phyloP scores from a whole-genome alignment of 2,329 filamentous ascomycete genomes.

The Ceratocystiopsis minuta region DNA sequence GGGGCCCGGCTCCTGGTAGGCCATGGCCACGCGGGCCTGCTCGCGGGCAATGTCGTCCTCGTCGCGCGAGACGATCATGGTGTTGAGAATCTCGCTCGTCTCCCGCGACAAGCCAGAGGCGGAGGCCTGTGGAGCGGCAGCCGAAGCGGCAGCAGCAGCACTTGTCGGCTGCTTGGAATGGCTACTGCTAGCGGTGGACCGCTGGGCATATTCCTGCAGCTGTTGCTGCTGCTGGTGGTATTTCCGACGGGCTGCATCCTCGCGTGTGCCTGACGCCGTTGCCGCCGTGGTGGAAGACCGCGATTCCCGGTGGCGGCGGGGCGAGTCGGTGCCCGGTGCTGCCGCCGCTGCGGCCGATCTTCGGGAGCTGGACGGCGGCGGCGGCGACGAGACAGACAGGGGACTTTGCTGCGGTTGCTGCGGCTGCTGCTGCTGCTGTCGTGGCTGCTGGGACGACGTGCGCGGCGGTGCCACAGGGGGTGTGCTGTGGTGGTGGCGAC shows the following conservation, averaged over 20 bases:
- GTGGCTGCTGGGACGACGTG: slow-evolving; percentile 43
- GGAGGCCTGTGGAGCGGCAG: slow-evolving; percentile 27
- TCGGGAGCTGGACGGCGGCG: slow-evolving; percentile 16
- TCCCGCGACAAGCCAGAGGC: slow-evolving; percentile 49
- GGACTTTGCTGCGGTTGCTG: slow-evolving; percentile 10
- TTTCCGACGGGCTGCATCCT: slow-evolving; percentile 23
- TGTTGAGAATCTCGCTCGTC: slow-evolving; percentile 61
- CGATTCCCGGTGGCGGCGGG: neutral
- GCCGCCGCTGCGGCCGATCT: slow-evolving; percentile 12
- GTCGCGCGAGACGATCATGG: slow-evolving; percentile 59
- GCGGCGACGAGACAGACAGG: neutral
- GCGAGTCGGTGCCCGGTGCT: neutral
- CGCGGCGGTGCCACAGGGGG: slow-evolving; percentile 62
- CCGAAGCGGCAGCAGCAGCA: slow-evolving; percentile 9
- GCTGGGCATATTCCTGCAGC: slow-evolving; percentile 19
- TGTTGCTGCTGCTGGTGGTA: slow-evolving; percentile 15
- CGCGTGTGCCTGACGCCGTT: slow-evolving; percentile 4
- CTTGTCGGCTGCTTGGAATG: too few relatives aligned
- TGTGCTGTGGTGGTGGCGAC: slow-evolving; percentile 20
- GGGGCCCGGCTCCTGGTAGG: slow-evolving; percentile 21
- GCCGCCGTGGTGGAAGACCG: neutral
- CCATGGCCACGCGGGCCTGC: slow-evolving; percentile 48
- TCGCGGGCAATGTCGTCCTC: slow-evolving; percentile 56
- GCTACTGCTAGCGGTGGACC: slow-evolving; percentile 8
- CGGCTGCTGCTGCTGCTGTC: slow-evolving; percentile 11